Conservation (phyloP, 352 stramenopile genomes). For the Globisporangium paroecandrum region DNA sequence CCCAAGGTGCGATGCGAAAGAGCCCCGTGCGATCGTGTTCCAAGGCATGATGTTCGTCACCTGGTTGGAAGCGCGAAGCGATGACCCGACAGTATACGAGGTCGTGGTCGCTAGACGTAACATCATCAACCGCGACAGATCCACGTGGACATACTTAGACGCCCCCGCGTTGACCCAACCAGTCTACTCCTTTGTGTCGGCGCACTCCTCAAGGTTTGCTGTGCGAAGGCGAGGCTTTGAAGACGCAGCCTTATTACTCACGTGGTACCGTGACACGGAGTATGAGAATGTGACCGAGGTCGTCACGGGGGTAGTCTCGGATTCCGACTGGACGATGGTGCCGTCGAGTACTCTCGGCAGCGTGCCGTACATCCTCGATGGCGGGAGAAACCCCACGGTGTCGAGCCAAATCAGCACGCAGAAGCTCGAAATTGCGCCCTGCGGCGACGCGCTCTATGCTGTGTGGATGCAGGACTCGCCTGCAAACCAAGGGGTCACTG, state of each 20-base stretch:
- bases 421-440: slow-evolving; percentile 17
- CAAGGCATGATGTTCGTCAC: slow-evolving; percentile 54
- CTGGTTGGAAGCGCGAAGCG: slow-evolving; percentile 41
- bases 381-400: background rate
- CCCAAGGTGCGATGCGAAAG: slow-evolving; percentile 35
- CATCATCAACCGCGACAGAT: slow-evolving; percentile 51
- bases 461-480: slow-evolving; percentile 14
- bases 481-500: background rate
- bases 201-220: slow-evolving; percentile 36
- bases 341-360: slow-evolving; percentile 18
- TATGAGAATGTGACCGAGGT: slow-evolving; percentile 42
- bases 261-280: slow-evolving; percentile 53
- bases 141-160: slow-evolving; percentile 49
- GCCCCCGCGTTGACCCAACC: slow-evolving; percentile 25
- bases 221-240: slow-evolving; percentile 52
- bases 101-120: slow-evolving; percentile 48
- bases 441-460: slow-evolving; percentile 15
- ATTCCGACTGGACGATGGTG: slow-evolving; percentile 42
- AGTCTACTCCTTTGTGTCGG: slow-evolving; percentile 37
- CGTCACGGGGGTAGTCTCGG: slow-evolving; percentile 32
- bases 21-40: slow-evolving; percentile 43
- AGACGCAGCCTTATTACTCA: slow-evolving; percentile 41
- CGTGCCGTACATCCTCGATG: slow-evolving; percentile 22
- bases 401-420: background rate
- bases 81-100: slow-evolving; percentile 35